phyloP scores from a whole-genome alignment of 2,329 filamentous ascomycete genomes.

The Nannizzia gypsea region DNA sequence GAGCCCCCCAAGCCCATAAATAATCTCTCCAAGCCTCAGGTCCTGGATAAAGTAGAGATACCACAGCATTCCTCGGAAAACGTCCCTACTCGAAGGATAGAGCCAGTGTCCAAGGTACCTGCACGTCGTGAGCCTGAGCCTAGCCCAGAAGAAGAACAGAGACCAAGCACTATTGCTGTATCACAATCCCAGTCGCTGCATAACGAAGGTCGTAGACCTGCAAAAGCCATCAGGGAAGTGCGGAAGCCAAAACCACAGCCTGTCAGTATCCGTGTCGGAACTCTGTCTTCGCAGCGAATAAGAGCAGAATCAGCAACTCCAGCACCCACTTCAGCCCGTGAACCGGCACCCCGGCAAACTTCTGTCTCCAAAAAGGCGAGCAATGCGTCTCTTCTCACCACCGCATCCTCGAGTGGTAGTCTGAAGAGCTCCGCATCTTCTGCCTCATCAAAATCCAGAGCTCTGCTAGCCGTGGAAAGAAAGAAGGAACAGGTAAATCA shows the following conservation, averaged over 20 bases:
- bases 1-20: constrained; percentile 24
- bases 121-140: constrained; percentile 22
- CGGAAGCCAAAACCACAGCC: constrained; percentile 38
- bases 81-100: constrained; percentile 19
- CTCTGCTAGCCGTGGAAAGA: constrained; percentile 61
- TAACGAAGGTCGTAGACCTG: constrained; percentile 30
- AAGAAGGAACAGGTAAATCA: constrained; percentile 58
- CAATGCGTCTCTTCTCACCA: constrained; percentile 50
- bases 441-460: constrained; percentile 53
- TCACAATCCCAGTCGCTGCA: constrained; percentile 22
- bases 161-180: constrained; percentile 18
- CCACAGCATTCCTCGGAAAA: constrained; percentile 12
- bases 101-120: constrained; percentile 19
- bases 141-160: constrained; percentile 18
- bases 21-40: constrained; percentile 24
- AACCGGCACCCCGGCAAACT: constrained; percentile 37
- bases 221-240: constrained; percentile 34
- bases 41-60: constrained; percentile 20
- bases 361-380: constrained; percentile 53
- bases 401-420: constrained; percentile 42
- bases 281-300: constrained; percentile 33
- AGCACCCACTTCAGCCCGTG: constrained; percentile 42
- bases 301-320: constrained; percentile 37
- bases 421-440: constrained; percentile 56
- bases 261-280: constrained; percentile 40